Evolutionary conservation across 345 rosid species (phyloP).

Genomic region (Hypericum androsaemum): DNA sequence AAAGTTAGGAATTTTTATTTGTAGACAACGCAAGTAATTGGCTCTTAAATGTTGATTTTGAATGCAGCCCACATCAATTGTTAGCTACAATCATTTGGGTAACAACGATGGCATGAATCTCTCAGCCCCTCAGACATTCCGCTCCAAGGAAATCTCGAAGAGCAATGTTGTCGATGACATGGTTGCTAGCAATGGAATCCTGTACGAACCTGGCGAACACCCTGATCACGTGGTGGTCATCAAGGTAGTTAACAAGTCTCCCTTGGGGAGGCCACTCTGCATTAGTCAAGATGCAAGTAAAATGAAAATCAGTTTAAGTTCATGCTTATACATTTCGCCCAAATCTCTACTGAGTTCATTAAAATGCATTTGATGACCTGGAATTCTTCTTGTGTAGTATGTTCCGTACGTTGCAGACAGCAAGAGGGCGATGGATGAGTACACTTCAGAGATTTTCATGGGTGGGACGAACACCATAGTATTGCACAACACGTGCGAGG

Average conservation of each 20-base stretch:
- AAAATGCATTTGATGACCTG: background rate
- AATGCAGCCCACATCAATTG: slow-evolving; percentile 85
- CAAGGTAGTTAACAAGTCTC: slow-evolving; percentile 44
- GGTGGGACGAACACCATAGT: slow-evolving; percentile 91
- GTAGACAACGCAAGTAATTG: too few relatives aligned
- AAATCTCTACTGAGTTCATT: too few relatives aligned
- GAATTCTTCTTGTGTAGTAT: slow-evolving; percentile 35
- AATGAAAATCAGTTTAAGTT: too few relatives aligned
- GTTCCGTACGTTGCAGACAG: slow-evolving; percentile 96
- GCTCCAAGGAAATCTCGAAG: slow-evolving; percentile 94
- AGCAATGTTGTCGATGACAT: slow-evolving; percentile 97
- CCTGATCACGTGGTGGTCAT: slow-evolving; percentile 99
- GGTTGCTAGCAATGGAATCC: slow-evolving; percentile 90
- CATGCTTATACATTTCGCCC: too few relatives aligned
- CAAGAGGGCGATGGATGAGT: slow-evolving; percentile 99
- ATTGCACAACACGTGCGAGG: slow-evolving; percentile 93
- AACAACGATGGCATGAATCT: slow-evolving; percentile 98
- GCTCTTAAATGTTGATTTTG: background rate
- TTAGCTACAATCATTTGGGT: slow-evolving; percentile 92
- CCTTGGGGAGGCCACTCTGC: too few relatives aligned
- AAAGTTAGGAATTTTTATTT: too few relatives aligned
- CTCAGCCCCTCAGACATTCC: slow-evolving; percentile 92
- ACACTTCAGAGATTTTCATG: slow-evolving; percentile 96
- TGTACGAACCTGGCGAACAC: slow-evolving; percentile 87
- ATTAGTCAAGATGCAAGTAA: too few relatives aligned